Conservation (phyloP, 2,329 filamentous ascomycete species). For the Penicillium sp. region DNA sequence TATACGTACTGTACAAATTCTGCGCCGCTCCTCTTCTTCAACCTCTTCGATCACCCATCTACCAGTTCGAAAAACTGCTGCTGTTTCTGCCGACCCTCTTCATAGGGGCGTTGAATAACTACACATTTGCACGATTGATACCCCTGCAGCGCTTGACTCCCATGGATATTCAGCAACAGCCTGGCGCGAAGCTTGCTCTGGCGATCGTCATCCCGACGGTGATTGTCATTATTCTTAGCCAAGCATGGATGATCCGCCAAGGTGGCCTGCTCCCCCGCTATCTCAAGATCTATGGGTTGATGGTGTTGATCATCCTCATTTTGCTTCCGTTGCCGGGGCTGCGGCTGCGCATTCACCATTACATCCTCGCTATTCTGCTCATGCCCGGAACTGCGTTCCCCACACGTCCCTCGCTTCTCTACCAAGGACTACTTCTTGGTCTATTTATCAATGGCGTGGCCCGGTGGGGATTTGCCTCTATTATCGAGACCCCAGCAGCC, state of each 20-base stretch:
- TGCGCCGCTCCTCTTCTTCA: constrained; percentile 67
- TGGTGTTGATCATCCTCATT: constrained; percentile 61
- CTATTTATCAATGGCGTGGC: constrained; percentile 92
- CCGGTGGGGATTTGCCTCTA: constrained; percentile 84
- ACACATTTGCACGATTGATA: constrained; percentile 81
- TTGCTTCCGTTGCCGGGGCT: constrained; percentile 68
- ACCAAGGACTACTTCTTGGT: constrained; percentile 83
- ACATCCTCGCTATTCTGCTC: constrained; percentile 79
- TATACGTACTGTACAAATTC: constrained; percentile 80
- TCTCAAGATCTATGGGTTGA: constrained; percentile 67
- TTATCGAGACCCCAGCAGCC: constrained; percentile 73
- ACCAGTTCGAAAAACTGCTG: constrained; percentile 79
- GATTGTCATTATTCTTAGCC: constrained; percentile 60
- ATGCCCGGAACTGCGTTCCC: constrained; percentile 85
- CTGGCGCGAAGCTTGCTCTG: constrained; percentile 78
- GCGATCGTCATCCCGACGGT: constrained; percentile 70
- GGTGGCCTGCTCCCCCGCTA: constrained; percentile 75
- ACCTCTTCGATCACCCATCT: constrained; percentile 55
- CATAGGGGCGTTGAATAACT: constrained; percentile 87
- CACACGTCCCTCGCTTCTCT: constrained; percentile 74
- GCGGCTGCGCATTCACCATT: constrained; percentile 87
- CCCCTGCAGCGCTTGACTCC: constrained; percentile 87
- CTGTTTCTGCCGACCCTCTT: constrained; percentile 87
- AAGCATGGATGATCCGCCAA: constrained; percentile 79
- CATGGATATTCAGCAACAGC: constrained; percentile 82